Evolutionary conservation across 192 early-diverging fungal genomes (phyloP), one percentile per base, ranked within the genome.

Genomic region (Gaertneriomyces semiglobifer): DNA sequence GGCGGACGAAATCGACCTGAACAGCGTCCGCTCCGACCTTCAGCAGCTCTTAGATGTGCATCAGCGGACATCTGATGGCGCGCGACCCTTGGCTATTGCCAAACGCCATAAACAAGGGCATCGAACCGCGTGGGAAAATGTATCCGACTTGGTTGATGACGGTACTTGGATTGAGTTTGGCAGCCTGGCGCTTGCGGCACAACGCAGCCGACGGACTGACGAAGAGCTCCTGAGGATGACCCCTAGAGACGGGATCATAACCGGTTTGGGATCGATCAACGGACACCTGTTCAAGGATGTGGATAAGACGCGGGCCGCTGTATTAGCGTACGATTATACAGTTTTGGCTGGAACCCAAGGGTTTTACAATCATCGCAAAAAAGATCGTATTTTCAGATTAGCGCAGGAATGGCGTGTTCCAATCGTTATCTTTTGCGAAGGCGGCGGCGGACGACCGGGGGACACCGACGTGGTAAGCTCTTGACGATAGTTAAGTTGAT

Each of bases 271-370:
- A 4, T 14, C 20, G 11, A 33, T 72, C 12, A 61, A 61, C 12
- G 57, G 12, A 44, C 56, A 4, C 50, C 50, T 52, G 3, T 52
- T 52, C 6, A 50, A n/a, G 0, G 12, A n/a, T 50, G 14, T 50
- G 16, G 16, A 50, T 1, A 62, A 61, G 20, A 63, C 50, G 12
- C 33, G 53, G 18, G n/a, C 50, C 43, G 69, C 45, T 6, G 62
- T 54, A 65, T 16, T 72, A 7, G 69, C 53, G 5, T 70, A 71
- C 53, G 69, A 71, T 42, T 59, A 52, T 18, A 71, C 69, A 0
- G 69, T 71, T 5, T 55, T 71, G 16, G 69, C 69, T 16, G 69
- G 69, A 11, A 71, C 69, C 0, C 69, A 71, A 38, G 69, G 69
- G 11, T 43, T 62, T 10, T 73, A 38, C 14, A 72, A 72, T 25